phyloP scores from a whole-genome alignment of 805 yeast species.

The Grigorovia yakushimaensis region DNA sequence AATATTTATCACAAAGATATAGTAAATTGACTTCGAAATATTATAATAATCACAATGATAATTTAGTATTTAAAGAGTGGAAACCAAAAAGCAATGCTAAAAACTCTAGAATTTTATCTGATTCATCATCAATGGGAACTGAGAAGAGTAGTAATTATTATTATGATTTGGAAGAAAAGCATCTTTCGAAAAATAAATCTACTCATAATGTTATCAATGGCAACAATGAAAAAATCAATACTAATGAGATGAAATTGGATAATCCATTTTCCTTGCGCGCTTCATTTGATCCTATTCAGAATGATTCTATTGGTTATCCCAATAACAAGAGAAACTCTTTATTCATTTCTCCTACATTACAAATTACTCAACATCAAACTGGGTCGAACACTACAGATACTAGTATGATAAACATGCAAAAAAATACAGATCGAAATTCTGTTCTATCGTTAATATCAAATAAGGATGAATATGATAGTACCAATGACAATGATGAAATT shows the following conservation, averaged over 20 bases:
- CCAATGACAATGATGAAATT: not conserved
- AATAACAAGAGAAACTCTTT: conserved; percentile 30
- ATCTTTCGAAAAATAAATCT: not conserved
- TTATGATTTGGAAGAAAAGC: not conserved
- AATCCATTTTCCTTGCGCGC: not conserved
- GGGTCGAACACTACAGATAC: conserved; percentile 10
- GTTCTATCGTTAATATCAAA: not conserved
- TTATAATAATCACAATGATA: not conserved
- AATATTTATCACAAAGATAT: conserved; percentile 39
- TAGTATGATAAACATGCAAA: conserved; percentile 6
- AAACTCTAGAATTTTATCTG: conserved; percentile 1
- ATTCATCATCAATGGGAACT: conserved; percentile 1
- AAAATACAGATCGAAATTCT: not conserved
- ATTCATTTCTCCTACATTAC: conserved; percentile 76
- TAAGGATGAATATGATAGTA: not conserved
- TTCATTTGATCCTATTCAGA: conserved; percentile 14
- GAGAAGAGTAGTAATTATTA: not conserved
- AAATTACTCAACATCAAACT: conserved; percentile 46
- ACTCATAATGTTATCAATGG: no score
- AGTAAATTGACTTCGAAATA: conserved; percentile 32
- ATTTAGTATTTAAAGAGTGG: not conserved
- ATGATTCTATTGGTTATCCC: conserved; percentile 6
- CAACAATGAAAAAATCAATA: conserved; percentile 1
- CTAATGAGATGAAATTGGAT: not conserved
- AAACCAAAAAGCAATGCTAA: not conserved